These are phyloP conservation scores for Berkeleyomyces rouxiae DNA, from an alignment of 2,329 filamentous ascomycete genomes.

Conservation along the genomic window DNA sequence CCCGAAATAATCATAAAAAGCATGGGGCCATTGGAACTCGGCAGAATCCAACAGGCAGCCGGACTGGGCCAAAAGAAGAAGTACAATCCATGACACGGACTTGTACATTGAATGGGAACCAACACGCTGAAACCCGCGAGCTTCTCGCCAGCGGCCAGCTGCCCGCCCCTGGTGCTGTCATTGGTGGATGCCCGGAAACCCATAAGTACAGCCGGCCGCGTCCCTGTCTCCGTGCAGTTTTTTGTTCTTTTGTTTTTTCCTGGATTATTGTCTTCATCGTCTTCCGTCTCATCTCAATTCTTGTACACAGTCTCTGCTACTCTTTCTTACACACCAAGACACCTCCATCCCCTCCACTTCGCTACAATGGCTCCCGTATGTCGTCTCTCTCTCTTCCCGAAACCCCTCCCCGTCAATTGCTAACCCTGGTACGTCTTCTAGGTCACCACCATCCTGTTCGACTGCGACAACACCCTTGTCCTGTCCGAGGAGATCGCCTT, in stretches of 20 bases:
- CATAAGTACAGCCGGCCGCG: constrained; percentile 2
- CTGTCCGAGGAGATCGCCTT: constrained; percentile 83
- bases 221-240: background rate
- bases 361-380: too few species aligned
- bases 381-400: background rate
- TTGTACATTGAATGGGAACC: too few species aligned
- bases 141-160: too few species aligned
- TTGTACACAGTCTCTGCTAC: background rate
- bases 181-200: too few species aligned
- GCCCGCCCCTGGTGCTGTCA: too few species aligned
- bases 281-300: background rate
- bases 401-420: background rate
- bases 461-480: constrained; percentile 84
- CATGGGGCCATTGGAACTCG: too few species aligned
- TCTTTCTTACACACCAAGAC: too few species aligned
- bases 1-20: background rate
- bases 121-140: too few species aligned
- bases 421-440: background rate
- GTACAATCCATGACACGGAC: background rate
- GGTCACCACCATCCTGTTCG: constrained; percentile 57
- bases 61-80: background rate
- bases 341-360: too few species aligned
- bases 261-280: background rate
- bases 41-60: background rate
- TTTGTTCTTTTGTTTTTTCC: background rate